Conservation (phyloP, 2,329 filamentous ascomycete species). For the Tolypocladium endophyticum region DNA sequence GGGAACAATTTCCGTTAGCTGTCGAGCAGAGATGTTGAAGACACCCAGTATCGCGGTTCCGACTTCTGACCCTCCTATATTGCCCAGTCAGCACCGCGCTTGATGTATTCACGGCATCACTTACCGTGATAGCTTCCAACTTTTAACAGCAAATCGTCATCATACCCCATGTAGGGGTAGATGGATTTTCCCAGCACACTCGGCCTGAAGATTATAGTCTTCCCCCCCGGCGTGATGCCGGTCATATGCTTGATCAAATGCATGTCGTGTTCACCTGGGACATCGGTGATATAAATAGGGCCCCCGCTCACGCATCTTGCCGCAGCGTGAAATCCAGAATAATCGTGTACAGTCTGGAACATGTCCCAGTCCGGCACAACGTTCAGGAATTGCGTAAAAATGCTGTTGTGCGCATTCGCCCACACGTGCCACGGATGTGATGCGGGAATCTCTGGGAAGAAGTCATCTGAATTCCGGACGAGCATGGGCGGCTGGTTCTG, state of each 20-base stretch:
- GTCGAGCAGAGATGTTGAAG: constrained; percentile 65
- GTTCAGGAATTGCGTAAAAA: constrained; percentile 78
- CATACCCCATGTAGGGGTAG: constrained; percentile 64
- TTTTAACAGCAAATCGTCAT: constrained; percentile 63
- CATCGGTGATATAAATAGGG: constrained; percentile 89
- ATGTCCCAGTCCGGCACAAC: constrained; percentile 74
- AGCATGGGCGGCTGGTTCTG: constrained; percentile 63
- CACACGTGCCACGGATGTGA: constrained; percentile 95
- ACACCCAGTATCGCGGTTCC: constrained; percentile 71
- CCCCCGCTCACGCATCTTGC: constrained; percentile 84
- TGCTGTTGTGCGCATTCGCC: constrained; percentile 79
- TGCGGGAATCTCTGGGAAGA: constrained; percentile 71
- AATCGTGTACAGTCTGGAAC: constrained; percentile 56
- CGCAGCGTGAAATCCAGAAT: constrained; percentile 78
- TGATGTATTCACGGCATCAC: not conserved
- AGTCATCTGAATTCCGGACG: constrained; percentile 82
- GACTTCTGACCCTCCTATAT: constrained; percentile 38
- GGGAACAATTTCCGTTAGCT: constrained; percentile 58
- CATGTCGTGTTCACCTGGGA: constrained; percentile 70
- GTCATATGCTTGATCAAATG: constrained; percentile 72
- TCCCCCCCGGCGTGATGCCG: constrained; percentile 57
- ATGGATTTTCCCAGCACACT: constrained; percentile 62
- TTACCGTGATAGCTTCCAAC: constrained; percentile 67
- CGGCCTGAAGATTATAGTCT: constrained; percentile 73
- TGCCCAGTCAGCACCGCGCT: not conserved